Evolutionary conservation across 176 grass and related monocot species (phyloP), one percentile per base, ranked within the genome.

Genomic region (Oryza meyeriana): DNA sequence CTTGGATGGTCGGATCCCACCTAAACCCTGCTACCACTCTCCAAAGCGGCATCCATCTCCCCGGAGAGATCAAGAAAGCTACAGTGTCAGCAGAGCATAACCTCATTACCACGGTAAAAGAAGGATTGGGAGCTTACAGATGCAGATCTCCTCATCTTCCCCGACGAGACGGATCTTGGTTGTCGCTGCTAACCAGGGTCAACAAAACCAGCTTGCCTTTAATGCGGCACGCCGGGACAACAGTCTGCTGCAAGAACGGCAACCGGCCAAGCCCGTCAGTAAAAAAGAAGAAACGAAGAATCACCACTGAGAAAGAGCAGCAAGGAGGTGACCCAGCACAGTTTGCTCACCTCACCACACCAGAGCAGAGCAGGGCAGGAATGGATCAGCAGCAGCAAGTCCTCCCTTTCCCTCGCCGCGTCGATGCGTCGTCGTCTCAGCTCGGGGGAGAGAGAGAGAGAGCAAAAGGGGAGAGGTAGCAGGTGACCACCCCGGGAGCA

Each of bases 101-200:
- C 58, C 73, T 5, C 12, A 25, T 59, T 59, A 61, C 22, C 10
- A 57, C 61, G 10, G 45, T 22, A 1, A 55, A 9, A 33, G 30
- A 25, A 24, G 74, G 47, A 66, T 55, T 50, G 18, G 75, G 9
- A 48, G 84, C 84, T 89, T 86, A 94, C 91, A 69, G 84, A 58
- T 47, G 71, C 71, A 83, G 91, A 97, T 94, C 89, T 88, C 84
- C 64, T 81, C 91, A 97, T 97, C 80, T 85, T 77, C 17, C 10
- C 61, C 74, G 50, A 30, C 31, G 86, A 70, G 39, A 71, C 10
- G 2, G 79, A 78, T 92, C 78, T 74, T 33, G 29, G 7, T 8
- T 39, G 22, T 75, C 48, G 31, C 29, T 47, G 55, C 66, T 42
- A 50, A 64, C 31, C 66, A 27, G 59, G 33, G 64, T 85, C 14